These are phyloP conservation scores for Talaromyces funiculosus DNA, from an alignment of 2,329 filamentous ascomycete species.

Conservation along the genomic window DNA sequence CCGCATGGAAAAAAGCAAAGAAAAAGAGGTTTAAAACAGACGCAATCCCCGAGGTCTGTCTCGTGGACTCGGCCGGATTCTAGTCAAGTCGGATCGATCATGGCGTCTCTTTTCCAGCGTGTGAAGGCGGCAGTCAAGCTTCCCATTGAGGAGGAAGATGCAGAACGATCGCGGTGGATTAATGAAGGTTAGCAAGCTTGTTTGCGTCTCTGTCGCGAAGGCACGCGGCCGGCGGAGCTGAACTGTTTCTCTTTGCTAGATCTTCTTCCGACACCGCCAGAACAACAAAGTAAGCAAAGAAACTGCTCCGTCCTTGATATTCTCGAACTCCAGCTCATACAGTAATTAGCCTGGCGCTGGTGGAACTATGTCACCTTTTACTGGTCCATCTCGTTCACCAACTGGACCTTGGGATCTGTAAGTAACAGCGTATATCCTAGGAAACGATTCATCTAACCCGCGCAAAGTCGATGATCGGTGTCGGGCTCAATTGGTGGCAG, in stretches of 20 bases:
- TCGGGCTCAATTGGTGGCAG: slow-evolving; percentile 45
- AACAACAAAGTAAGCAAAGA: slow-evolving; percentile 29
- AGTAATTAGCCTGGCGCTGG: slow-evolving; percentile 28
- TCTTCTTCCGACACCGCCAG: slow-evolving; percentile 31
- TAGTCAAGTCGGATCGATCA: slow-evolving; percentile 7
- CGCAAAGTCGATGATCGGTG: slow-evolving; percentile 33
- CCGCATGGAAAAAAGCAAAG: not conserved
- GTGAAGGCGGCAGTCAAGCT: slow-evolving; percentile 7
- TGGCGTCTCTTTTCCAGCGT: slow-evolving; percentile 9
- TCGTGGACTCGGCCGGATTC: not conserved
- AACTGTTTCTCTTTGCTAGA: slow-evolving; percentile 2
- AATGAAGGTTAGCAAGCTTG: slow-evolving; percentile 7
- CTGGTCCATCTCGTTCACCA: slow-evolving; percentile 36
- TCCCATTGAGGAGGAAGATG: slow-evolving; percentile 1
- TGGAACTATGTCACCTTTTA: slow-evolving; percentile 40
- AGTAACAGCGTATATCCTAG: not conserved
- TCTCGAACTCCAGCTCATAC: not conserved
- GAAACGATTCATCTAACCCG: not conserved
- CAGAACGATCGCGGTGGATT: slow-evolving; percentile 6
- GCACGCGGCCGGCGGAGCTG: slow-evolving; percentile 5
- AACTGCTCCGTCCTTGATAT: not conserved
- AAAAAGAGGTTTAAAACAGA: slow-evolving; percentile 48
- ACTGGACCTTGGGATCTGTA: slow-evolving; percentile 36
- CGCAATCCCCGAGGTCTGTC: slow-evolving; percentile 54
- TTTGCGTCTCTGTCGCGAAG: not conserved